Evolutionary conservation across 129 eudicot genomes (phyloP), one percentile per base, ranked within the genome.

Genomic region (Sambucus nigra): DNA sequence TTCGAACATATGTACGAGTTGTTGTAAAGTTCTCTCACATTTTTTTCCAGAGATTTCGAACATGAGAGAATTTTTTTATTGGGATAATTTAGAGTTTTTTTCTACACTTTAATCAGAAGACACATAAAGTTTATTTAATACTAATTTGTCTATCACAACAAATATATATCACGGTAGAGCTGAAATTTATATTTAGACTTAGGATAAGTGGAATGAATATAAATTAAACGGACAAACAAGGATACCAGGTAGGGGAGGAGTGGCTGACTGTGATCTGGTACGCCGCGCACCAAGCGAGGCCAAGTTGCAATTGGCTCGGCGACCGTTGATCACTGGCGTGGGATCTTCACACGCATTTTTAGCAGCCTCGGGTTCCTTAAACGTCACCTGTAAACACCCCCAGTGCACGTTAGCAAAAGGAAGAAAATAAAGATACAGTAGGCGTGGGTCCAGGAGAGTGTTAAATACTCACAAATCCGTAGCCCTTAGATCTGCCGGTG

Each of bases 401-500:
- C 48, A 2, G 18, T 33, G 12, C 27, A 41, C 28, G n/a, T 39
- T 52, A 25, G 31, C 27, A 54, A 11, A 24, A n/a, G n/a, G 10
- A 31, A 31, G 10, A 31, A 31, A 11, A 31, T 5, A 11, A 31
- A 31, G 14, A 40, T 7, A 10, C 13, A 40, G n/a, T 40, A 14
- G 15, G 46, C 15, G 46, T n/a, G 35, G 17, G 18, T 42, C 42
- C 32, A 53, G 23, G 38, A 45, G 39, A 20, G 7, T 41, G 20
- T 15, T 0, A 25, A 16, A 11, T 14, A 69, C 93, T 57, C 73
- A 86, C 96, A 33, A 87, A 87, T 59, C 96, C 96, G 39, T 87
- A 87, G 75, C 96, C 96, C 66, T 87, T 87, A 83, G 96, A 87
- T 61, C 96, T 72, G 56, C 88, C 94, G 59, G 96, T 79, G 52